Evolutionary conservation across 805 yeast genomes (phyloP), one percentile per base, ranked within the genome.

Genomic region (Hanseniaspora meyeri): DNA sequence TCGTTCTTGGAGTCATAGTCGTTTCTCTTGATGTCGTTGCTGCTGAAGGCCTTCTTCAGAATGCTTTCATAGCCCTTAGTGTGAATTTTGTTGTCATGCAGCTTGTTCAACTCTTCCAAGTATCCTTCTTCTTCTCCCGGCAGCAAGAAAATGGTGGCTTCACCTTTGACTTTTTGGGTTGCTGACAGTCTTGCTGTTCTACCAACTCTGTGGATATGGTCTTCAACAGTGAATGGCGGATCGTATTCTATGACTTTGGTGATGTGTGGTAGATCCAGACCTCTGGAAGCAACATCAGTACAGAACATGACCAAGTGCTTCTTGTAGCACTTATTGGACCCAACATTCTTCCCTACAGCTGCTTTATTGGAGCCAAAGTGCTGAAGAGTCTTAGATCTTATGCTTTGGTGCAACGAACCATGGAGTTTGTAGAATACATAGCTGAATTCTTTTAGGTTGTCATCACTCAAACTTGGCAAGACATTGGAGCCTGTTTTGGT

Each of bases 261-360:
- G 58, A 93, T 87, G 51, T 80, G 77, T 1, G 96, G 95, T 57
- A 93, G 72, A 74, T 93, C 99, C 60, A 93, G 75, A 60, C 99
- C 99, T 72, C 99, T 81, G 37, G 97, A 83, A 0, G 97, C 98
- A 59, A 93, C 97, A 76, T 93, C 99, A 0, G 99, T 93, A 74
- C 97, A 91, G 62, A 93, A 79, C 64, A 93, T 74, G 20, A 93
- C 75, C 1, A 83, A 76, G 63, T 82, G 82, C 57, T 76, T 76
- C 7, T 75, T 73, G 36, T 43, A 42, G 72, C 72, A 20, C 43
- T 43, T 29, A 39, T 37, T 40, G 42, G 36, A 24, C 6, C 34
- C 32, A 43, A 29, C 34, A 31, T 43, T 43, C 19, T 43, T 55
- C 6, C 48, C 49, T 67, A 72, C 46, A 63, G 66, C 51, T 65